A percentile compares a stretch with the other conserved stretches of the same genome.
phyloP scores from a whole-genome alignment of 257 asterid species.

The Ophiorrhiza pumila region DNA sequence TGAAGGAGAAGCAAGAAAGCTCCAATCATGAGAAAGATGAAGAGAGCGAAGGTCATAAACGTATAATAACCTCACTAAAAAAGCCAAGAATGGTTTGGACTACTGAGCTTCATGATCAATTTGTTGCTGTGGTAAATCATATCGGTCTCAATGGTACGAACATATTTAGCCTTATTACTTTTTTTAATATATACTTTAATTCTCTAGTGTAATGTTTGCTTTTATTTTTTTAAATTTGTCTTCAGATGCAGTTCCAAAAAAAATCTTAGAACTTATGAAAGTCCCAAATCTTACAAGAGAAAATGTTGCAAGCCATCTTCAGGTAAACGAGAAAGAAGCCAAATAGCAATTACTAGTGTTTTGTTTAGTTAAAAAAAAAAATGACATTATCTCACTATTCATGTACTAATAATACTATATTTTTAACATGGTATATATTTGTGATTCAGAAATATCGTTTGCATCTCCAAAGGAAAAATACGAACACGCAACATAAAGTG shows the following conservation, averaged over 20 bases:
- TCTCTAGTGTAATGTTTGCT: not conserved
- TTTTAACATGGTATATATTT: not conserved
- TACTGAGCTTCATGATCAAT: slow-evolving; percentile 54
- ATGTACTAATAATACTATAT: no score
- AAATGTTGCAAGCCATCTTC: slow-evolving; percentile 31
- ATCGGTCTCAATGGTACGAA: slow-evolving; percentile 33
- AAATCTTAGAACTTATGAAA: slow-evolving; percentile 23
- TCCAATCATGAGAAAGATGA: slow-evolving; percentile 21
- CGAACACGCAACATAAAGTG: not conserved
- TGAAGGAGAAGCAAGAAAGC: slow-evolving; percentile 1
- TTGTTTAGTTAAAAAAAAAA: no score
- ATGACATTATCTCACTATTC: no score
- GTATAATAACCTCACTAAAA: slow-evolving; percentile 29
- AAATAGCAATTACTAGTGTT: no score
- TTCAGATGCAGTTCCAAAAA: slow-evolving; percentile 28
- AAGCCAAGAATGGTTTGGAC: slow-evolving; percentile 68
- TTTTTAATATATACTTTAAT: not conserved
- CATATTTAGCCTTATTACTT: not conserved
- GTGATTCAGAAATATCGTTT: slow-evolving; percentile 14
- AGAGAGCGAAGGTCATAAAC: slow-evolving; percentile 29
- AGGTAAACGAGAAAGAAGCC: no score
- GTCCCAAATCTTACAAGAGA: slow-evolving; percentile 17
- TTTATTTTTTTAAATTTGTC: not conserved
- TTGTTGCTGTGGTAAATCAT: slow-evolving; percentile 49
- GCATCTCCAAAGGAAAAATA: slow-evolving; percentile 5